phyloP scores from a whole-genome alignment of 192 early-diverging fungal genomes.

The Coemansia sp. region DNA sequence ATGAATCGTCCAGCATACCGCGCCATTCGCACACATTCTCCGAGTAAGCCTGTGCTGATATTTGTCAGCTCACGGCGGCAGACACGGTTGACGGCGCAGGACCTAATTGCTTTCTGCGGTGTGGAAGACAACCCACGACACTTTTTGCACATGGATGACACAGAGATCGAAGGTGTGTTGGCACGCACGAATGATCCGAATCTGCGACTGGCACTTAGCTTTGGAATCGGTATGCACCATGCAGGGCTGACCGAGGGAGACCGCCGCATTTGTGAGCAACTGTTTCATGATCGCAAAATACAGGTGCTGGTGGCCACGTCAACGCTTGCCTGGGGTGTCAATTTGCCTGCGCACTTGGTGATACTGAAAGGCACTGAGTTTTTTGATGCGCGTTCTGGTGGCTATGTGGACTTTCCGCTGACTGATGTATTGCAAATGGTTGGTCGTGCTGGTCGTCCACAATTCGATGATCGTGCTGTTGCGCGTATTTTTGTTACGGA shows the following conservation, averaged over 20 bases:
- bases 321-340: conserved; percentile 98
- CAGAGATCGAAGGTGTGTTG: conserved; percentile 68
- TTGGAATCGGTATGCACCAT: conserved; percentile 98
- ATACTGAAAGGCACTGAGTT: conserved; percentile 98
- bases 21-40: conserved; percentile 93
- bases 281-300: conserved; percentile 93
- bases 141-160: conserved; percentile 84
- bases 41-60: conserved; percentile 89
- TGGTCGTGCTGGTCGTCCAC: conserved; percentile 93
- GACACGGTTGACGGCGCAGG: conserved; percentile 93
- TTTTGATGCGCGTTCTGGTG: conserved; percentile 84
- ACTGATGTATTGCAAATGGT: conserved; percentile 99
- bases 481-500: conserved; percentile 94
- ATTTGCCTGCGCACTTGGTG: conserved; percentile 95
- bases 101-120: conserved; percentile 90
- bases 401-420: conserved; percentile 95
- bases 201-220: conserved; percentile 76
- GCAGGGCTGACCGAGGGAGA: conserved; percentile 90
- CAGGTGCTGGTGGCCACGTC: conserved; percentile 94
- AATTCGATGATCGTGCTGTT: conserved; percentile 92
- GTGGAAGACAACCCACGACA: conserved; percentile 89
- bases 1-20: conserved; percentile 98
- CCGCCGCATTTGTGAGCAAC: conserved; percentile 83
- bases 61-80: conserved; percentile 98
- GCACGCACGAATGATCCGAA: conserved; percentile 76